These are phyloP conservation scores for Phytophthora lateralis DNA, from an alignment of 352 stramenopile genomes.

Conservation along the genomic window DNA sequence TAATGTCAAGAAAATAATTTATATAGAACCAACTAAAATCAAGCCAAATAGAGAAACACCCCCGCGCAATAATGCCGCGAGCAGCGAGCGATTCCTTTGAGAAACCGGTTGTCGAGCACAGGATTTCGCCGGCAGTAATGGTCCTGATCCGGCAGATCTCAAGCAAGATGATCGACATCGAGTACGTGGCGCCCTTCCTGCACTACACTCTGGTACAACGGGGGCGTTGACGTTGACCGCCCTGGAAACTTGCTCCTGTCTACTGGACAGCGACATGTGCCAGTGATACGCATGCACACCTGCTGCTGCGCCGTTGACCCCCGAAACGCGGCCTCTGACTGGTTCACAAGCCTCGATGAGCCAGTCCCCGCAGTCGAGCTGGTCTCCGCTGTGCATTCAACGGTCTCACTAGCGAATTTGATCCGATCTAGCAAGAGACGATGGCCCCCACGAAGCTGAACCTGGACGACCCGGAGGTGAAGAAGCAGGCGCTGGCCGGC, in stretches of 20 bases:
- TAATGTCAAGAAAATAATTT: slow-evolving; percentile 20
- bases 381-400: slow-evolving; percentile 7
- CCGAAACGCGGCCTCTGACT: slow-evolving; percentile 25
- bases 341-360: slow-evolving; percentile 24
- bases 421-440: slow-evolving; percentile 16
- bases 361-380: slow-evolving; percentile 6
- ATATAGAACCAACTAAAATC: slow-evolving; percentile 24
- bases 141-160: too few relatives aligned
- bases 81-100: background rate
- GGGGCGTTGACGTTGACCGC: too few relatives aligned
- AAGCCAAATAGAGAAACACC: slow-evolving; percentile 24
- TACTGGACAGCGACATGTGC: slow-evolving; percentile 26
- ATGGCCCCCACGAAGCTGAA: slow-evolving; percentile 40
- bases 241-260: too few relatives aligned
- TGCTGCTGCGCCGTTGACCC: slow-evolving; percentile 9
- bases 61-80: background rate
- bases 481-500: slow-evolving; percentile 53
- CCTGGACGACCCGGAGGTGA: slow-evolving; percentile 53
- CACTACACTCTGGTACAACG: background rate
- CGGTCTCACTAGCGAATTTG: slow-evolving; percentile 36
- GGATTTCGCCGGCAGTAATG: too few relatives aligned
- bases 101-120: too few relatives aligned
- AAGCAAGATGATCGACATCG: background rate
- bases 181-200: background rate
- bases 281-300: slow-evolving; percentile 22